Conservation (phyloP, 2,329 filamentous ascomycete genomes). For the Colletotrichum godetiae region DNA sequence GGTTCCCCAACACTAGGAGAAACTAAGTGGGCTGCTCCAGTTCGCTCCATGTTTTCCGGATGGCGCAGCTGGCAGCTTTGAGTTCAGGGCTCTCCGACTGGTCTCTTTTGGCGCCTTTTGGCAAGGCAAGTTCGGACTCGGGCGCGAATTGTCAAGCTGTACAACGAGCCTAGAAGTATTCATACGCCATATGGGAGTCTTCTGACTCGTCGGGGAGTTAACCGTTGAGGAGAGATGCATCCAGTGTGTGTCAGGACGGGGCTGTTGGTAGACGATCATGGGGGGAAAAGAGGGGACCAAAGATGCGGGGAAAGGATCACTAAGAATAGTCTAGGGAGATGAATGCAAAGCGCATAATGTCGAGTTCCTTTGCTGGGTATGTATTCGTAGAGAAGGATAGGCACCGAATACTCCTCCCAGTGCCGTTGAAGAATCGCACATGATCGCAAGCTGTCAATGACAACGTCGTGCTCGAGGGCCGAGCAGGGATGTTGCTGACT, state of each 20-base stretch:
- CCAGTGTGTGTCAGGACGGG: not conserved
- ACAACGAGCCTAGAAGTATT: not conserved
- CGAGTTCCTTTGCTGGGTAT: not conserved
- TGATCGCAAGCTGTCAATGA: not conserved
- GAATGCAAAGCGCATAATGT: not conserved
- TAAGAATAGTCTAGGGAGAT: not conserved
- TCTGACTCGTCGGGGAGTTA: not conserved
- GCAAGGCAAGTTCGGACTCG: not conserved
- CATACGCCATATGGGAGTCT: not conserved
- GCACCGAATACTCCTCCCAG: too few species aligned
- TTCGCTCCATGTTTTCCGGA: not conserved
- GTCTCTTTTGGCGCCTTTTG: not conserved
- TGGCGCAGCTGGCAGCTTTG: not conserved
- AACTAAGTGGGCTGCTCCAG: not conserved
- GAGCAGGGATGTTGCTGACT: conserved; percentile 25
- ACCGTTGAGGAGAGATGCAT: not conserved
- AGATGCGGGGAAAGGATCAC: not conserved
- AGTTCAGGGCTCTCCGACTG: not conserved
- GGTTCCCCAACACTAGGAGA: not conserved
- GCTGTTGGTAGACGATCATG: conserved; percentile 10
- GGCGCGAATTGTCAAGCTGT: not conserved
- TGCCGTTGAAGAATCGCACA: not conserved
- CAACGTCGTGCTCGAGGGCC: not conserved
- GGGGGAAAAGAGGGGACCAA: not conserved
- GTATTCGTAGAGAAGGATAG: not conserved